phyloP scores from a whole-genome alignment of 768 basidiomycete species.

The Leccinum truebloodii region DNA sequence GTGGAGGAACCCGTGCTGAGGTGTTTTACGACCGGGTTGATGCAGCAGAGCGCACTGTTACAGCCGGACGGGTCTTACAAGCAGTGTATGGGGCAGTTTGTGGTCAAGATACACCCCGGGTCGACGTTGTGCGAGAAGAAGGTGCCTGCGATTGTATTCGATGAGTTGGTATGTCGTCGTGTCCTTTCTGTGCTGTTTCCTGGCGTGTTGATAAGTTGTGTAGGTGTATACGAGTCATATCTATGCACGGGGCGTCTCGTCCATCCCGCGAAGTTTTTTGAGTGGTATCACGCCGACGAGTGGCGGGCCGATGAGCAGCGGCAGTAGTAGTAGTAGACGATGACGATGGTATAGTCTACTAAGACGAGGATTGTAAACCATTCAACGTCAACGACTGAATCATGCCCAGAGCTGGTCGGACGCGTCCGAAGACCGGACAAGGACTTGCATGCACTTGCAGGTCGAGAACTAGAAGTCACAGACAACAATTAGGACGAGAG shows the following conservation, averaged over 20 bases:
- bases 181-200: neutral
- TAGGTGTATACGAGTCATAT: constrained; percentile 81
- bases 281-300: constrained; percentile 17
- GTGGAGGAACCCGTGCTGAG: constrained; percentile 68
- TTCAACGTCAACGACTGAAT: too few relatives aligned
- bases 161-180: constrained; percentile 74
- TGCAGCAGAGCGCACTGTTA: constrained; percentile 71
- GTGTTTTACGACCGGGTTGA: constrained; percentile 31
- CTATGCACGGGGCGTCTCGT: constrained; percentile 91
- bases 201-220: neutral
- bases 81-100: constrained; percentile 70
- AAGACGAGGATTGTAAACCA: too few relatives aligned
- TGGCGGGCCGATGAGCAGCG: constrained; percentile 6
- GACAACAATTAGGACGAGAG: too few relatives aligned
- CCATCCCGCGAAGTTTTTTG: constrained; percentile 63
- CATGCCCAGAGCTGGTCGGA: too few relatives aligned
- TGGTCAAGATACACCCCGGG: constrained; percentile 90
- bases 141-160: constrained; percentile 85
- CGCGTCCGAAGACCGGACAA: too few relatives aligned
- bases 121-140: constrained; percentile 82
- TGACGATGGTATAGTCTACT: neutral
- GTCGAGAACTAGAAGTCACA: too few relatives aligned
- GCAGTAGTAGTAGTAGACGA: constrained; percentile 15
- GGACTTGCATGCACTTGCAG: too few relatives aligned
- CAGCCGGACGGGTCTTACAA: constrained; percentile 89